Percentiles rank a stretch among this genome's conserved stretches.
Evolutionary conservation across 352 stramenopile genomes (phyloP).

Genomic region (Globisporangium spinosum): DNA sequence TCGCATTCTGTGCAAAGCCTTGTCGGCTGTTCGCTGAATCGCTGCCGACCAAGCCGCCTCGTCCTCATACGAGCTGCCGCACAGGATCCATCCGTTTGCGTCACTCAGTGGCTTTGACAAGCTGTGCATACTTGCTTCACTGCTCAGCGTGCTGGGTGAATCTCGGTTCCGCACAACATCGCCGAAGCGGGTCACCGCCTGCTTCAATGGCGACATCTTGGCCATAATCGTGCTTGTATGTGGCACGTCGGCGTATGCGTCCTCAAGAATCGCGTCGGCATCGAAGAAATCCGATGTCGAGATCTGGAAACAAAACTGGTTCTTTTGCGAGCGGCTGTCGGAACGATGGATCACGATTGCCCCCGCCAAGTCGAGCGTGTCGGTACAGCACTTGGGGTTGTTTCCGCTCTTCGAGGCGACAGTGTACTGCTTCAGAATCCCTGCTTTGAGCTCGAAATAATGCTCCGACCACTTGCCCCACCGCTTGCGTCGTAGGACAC

Average conservation of each 20-base stretch:
- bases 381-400: conserved; percentile 39
- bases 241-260: conserved; percentile 16
- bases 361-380: conserved; percentile 65
- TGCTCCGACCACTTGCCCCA: conserved; percentile 81
- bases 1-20: conserved; percentile 52
- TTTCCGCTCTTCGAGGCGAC: conserved; percentile 33
- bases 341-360: conserved; percentile 80
- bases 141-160: conserved; percentile 24
- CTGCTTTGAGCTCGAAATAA: conserved; percentile 75
- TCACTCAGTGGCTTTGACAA: conserved; percentile 17
- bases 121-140: conserved; percentile 24
- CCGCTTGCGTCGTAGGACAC: conserved; percentile 62
- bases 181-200: conserved; percentile 52
- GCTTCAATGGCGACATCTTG: conserved; percentile 63
- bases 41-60: conserved; percentile 61
- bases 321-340: conserved; percentile 62
- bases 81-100: conserved; percentile 69
- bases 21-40: conserved; percentile 67
- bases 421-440: conserved; percentile 75
- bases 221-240: conserved; percentile 24
- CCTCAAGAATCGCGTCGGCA: conserved; percentile 21
- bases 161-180: conserved; percentile 35
- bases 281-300: conserved; percentile 43
- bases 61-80: conserved; percentile 55
- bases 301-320: conserved; percentile 81